Evolutionary conservation across 805 yeast genomes (phyloP).

Genomic region (Starmerella tilneyi): DNA sequence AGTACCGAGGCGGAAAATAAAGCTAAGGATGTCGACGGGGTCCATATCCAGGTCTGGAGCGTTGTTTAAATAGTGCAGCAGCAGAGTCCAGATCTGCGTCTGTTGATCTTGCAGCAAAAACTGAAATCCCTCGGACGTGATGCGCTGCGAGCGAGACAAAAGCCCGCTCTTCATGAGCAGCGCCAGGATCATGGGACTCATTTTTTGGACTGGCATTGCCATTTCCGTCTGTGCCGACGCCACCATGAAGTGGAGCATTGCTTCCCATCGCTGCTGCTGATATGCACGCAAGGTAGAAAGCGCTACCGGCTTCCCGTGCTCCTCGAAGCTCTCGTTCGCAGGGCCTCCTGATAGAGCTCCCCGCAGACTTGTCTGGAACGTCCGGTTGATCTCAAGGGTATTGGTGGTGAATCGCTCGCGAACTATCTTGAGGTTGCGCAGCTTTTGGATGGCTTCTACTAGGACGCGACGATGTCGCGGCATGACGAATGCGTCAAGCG

Average conservation of each 20-base stretch:
- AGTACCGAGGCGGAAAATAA: slow-evolving; percentile 86
- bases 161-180: slow-evolving; percentile 70
- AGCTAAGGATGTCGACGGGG: slow-evolving; percentile 89
- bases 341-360: slow-evolving; percentile 77
- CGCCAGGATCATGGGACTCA: slow-evolving; percentile 43
- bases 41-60: slow-evolving; percentile 82
- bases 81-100: slow-evolving; percentile 87
- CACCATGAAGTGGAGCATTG: slow-evolving; percentile 93
- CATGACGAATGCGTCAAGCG: slow-evolving; percentile 67
- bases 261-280: slow-evolving; percentile 87
- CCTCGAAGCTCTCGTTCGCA: slow-evolving; percentile 65
- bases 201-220: slow-evolving; percentile 32
- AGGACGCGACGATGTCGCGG: slow-evolving; percentile 43
- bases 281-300: slow-evolving; percentile 56
- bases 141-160: slow-evolving; percentile 55
- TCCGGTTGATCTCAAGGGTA: slow-evolving; percentile 51
- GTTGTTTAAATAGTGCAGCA: slow-evolving; percentile 76
- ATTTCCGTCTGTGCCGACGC: slow-evolving; percentile 44
- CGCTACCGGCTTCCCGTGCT: slow-evolving; percentile 36
- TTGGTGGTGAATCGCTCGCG: slow-evolving; percentile 43
- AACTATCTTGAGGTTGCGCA: slow-evolving; percentile 65
- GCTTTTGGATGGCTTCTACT: slow-evolving; percentile 66
- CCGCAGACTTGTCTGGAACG: slow-evolving; percentile 63
- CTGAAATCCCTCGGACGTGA: slow-evolving; percentile 90
- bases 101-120: slow-evolving; percentile 84